A percentile compares a stretch with the other conserved stretches of the same genome.
These are phyloP conservation scores for Pythium sp. DNA, from an alignment of 352 stramenopile genomes.

Conservation along the genomic window DNA sequence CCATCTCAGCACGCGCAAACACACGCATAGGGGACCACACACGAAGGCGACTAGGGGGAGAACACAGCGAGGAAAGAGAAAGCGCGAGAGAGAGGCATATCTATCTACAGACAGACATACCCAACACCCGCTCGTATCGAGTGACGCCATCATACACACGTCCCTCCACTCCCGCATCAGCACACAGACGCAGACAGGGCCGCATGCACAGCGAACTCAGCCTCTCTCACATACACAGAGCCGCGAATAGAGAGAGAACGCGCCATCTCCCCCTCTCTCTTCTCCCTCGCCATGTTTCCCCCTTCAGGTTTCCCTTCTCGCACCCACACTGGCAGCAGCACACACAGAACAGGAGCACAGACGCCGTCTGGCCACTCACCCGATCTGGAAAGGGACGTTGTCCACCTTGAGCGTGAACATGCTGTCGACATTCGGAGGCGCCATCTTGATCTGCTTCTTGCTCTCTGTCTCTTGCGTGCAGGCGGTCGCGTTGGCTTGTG, in stretches of 20 bases:
- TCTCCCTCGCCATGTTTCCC: background rate
- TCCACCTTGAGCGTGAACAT: slow-evolving; percentile 89
- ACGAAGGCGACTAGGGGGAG: background rate
- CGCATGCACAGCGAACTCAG: background rate
- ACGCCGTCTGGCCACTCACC: slow-evolving; percentile 28
- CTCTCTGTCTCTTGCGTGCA: background rate
- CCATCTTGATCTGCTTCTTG: slow-evolving; percentile 30
- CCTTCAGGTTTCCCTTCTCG: background rate
- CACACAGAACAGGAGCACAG: slow-evolving; percentile 4
- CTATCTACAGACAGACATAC: background rate
- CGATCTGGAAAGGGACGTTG: slow-evolving; percentile 81
- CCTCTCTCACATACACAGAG: background rate
- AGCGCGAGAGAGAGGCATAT: background rate
- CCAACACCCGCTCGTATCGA: background rate
- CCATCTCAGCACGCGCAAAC: background rate
- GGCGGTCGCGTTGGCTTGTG: background rate
- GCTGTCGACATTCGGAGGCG: slow-evolving; percentile 72
- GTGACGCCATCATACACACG: background rate
- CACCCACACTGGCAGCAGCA: background rate
- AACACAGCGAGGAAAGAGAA: background rate
- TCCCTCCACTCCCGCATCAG: background rate
- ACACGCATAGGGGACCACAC: background rate
- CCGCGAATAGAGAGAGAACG: background rate
- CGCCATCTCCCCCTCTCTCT: background rate
- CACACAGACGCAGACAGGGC: background rate